Evolutionary conservation across 192 early-diverging fungal species (phyloP).

Genomic region (Mortierella hygrophila): DNA sequence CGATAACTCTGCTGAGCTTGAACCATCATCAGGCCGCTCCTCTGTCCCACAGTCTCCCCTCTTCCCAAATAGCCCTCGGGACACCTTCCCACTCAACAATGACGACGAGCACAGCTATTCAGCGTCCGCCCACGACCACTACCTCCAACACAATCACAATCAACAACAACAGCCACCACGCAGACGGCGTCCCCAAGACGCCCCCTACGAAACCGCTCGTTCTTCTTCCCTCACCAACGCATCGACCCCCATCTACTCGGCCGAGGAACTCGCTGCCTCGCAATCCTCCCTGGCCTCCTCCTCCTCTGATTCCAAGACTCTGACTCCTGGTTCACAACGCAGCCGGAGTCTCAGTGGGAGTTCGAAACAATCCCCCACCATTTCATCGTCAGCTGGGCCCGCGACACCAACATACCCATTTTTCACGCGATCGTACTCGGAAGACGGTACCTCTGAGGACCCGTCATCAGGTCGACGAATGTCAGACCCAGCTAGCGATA

Average conservation of each 20-base stretch:
- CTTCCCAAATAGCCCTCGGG: conserved; percentile 1
- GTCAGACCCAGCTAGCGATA: conserved; percentile 30
- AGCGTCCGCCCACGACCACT: not conserved
- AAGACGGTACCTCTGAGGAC: conserved; percentile 44
- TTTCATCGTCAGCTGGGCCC: conserved; percentile 14
- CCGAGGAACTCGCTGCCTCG: conserved; percentile 27
- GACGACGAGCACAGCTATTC: not conserved
- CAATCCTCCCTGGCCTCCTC: conserved; percentile 21
- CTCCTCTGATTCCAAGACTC: not conserved
- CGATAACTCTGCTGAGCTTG: conserved; percentile 25
- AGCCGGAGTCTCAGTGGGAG: conserved; percentile 50
- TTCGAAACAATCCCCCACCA: conserved; percentile 19
- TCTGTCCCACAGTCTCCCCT: not conserved
- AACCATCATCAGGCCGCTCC: not conserved
- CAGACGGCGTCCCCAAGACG: not conserved
- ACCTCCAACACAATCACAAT: not conserved
- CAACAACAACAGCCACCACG: not conserved
- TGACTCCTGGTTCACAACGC: conserved; percentile 22
- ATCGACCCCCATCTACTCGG: conserved; percentile 40
- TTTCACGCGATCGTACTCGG: conserved; percentile 40
- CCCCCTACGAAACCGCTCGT: conserved; percentile 25
- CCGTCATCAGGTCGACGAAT: conserved; percentile 30
- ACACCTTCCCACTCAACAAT: not conserved
- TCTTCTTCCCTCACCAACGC: conserved; percentile 52
- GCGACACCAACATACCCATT: conserved; percentile 28